Evolutionary conservation across 495 filamentous ascomycete species (phyloP).

Genomic region (Polyplosphaeria fusca): DNA sequence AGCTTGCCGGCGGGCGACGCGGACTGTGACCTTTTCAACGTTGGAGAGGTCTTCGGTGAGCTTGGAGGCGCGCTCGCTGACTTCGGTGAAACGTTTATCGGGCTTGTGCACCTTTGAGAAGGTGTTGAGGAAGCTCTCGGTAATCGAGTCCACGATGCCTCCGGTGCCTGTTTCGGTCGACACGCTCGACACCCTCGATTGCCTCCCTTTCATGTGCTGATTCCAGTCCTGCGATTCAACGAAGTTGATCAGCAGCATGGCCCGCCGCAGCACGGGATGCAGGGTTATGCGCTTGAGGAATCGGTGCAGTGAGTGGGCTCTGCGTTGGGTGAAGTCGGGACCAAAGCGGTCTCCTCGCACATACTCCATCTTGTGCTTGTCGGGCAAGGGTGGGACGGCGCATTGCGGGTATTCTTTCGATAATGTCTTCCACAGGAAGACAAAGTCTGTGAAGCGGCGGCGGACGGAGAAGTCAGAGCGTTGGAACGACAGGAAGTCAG

Average conservation of each 20-base stretch:
- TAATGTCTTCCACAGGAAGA: constrained; percentile 90
- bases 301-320: constrained; percentile 85
- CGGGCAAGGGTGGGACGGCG: constrained; percentile 90
- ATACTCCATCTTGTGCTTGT: constrained; percentile 99
- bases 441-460: constrained; percentile 93
- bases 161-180: constrained; percentile 49
- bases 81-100: constrained; percentile 90
- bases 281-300: constrained; percentile 84
- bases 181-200: constrained; percentile 56
- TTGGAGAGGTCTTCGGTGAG: constrained; percentile 90
- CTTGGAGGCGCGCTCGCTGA: constrained; percentile 89
- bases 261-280: constrained; percentile 86
- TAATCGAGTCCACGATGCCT: constrained; percentile 87
- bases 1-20: constrained; percentile 80
- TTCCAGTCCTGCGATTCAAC: constrained; percentile 95
- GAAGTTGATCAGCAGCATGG: constrained; percentile 76
- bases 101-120: constrained; percentile 95
- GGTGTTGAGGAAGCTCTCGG: constrained; percentile 95
- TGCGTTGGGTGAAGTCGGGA: constrained; percentile 83
- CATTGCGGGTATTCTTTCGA: constrained; percentile 81
- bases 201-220: constrained; percentile 78
- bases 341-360: constrained; percentile 95
- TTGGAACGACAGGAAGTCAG: constrained; percentile 89
- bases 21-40: constrained; percentile 88
- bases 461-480: constrained; percentile 71